phyloP scores from a whole-genome alignment of 441 rosid genomes.

The Arabidopsis lyrata region DNA sequence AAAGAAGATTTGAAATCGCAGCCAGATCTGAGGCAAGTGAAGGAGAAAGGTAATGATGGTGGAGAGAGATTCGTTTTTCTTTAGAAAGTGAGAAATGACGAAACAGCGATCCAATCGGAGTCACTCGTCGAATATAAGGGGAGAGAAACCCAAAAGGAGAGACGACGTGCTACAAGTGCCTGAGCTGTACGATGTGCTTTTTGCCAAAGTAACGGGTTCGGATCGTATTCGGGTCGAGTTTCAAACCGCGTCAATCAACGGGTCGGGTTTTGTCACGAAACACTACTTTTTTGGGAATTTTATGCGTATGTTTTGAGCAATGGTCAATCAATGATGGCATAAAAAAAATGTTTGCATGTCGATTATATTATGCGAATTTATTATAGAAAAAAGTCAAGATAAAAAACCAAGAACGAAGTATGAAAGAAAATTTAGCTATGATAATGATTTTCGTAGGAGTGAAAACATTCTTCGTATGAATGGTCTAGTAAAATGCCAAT shows the following conservation, averaged over 20 bases:
- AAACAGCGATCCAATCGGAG: slow-evolving; percentile 49
- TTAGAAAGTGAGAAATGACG: slow-evolving; percentile 22
- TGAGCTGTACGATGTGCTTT: slow-evolving; percentile 43
- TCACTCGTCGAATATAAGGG: slow-evolving; percentile 42
- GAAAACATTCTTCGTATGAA: neutral
- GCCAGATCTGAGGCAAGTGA: slow-evolving; percentile 69
- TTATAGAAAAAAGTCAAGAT: no score
- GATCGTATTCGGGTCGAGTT: slow-evolving; percentile 18
- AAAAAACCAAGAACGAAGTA: neutral
- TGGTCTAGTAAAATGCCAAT: neutral
- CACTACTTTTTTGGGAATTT: neutral
- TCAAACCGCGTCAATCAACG: slow-evolving; percentile 19
- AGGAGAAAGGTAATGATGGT: slow-evolving; percentile 39
- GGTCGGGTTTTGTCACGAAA: slow-evolving; percentile 31
- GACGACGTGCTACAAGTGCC: slow-evolving; percentile 48
- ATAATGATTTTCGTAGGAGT: neutral
- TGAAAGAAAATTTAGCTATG: neutral
- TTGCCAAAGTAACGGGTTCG: slow-evolving; percentile 26
- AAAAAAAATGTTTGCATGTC: neutral
- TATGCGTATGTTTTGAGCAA: slow-evolving; percentile 51
- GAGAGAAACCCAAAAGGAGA: slow-evolving; percentile 19
- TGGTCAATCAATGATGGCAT: slow-evolving; percentile 25
- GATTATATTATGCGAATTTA: neutral
- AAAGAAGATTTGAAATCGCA: slow-evolving; percentile 49
- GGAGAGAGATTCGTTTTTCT: slow-evolving; percentile 18